Evolutionary conservation across 148 eudicot genomes (phyloP).

Genomic region (Camellia lanceoleosa): DNA sequence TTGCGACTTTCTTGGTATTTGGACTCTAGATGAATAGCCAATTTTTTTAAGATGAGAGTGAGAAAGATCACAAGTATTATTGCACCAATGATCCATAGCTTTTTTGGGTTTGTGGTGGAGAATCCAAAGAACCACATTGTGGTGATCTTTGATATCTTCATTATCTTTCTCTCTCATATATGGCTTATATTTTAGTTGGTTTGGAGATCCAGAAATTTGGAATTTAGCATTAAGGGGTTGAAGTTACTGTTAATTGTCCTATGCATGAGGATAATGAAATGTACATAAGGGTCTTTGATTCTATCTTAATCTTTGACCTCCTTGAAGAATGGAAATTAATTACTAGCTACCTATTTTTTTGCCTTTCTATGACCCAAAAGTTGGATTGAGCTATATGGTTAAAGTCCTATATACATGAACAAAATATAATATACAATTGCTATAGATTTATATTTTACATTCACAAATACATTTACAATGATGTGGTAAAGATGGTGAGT

Average conservation of each 20-base stretch:
- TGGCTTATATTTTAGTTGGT: conserved; percentile 8
- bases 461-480: not conserved
- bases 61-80: conserved; percentile 24
- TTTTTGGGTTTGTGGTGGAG: conserved; percentile 22
- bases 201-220: not conserved
- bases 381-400: not conserved
- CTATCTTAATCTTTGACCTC: not conserved
- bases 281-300: not conserved
- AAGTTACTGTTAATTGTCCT: not conserved
- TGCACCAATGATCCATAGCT: conserved; percentile 27
- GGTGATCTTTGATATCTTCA: not conserved
- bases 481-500: too few species aligned
- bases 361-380: not conserved
- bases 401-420: not conserved
- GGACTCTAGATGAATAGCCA: conserved; percentile 21
- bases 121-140: conserved; percentile 40
- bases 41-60: conserved; percentile 27
- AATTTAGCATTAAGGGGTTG: not conserved
- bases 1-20: not conserved
- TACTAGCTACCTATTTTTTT: not conserved
- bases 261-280: not conserved
- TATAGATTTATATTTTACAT: too few species aligned
- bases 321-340: not conserved
- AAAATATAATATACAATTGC: not conserved
- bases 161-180: not conserved